Evolutionary conservation across 495 filamentous ascomycete species (phyloP).

Genomic region (Podospora sp.): DNA sequence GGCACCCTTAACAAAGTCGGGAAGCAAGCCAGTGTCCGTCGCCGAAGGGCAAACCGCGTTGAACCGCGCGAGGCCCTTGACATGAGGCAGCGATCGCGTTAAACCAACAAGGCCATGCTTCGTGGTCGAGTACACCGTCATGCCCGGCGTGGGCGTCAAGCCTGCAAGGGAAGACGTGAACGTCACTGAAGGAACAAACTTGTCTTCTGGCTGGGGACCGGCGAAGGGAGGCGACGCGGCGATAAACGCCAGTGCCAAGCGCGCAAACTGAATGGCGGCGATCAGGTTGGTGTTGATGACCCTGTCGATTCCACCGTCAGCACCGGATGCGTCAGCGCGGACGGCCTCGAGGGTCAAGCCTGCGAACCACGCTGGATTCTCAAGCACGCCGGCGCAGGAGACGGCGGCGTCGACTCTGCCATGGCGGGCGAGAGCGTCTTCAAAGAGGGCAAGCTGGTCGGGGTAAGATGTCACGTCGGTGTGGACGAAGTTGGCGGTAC

Average conservation of each 20-base stretch:
- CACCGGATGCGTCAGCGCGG: neutral
- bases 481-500: constrained; percentile 3
- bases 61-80: neutral
- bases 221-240: neutral
- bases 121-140: constrained; percentile 1
- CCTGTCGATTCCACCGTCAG: neutral
- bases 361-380: neutral
- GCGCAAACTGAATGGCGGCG: neutral
- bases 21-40: neutral
- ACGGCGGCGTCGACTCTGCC: constrained; percentile 1
- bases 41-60: neutral
- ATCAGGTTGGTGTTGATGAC: neutral
- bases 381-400: neutral
- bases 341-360: neutral
- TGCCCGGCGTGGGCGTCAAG: too few relatives aligned
- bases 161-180: too few relatives aligned
- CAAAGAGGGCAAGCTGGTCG: constrained; percentile 6
- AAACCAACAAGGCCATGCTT: constrained; percentile 6
- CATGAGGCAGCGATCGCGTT: neutral
- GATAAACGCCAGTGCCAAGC: constrained; percentile 1
- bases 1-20: neutral
- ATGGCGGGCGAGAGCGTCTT: neutral
- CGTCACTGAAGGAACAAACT: constrained; percentile 2
- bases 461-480: constrained; percentile 6
- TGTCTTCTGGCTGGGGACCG: neutral